Evolutionary conservation across 1,284 basidiomycete genomes (phyloP), one percentile per base, ranked within the genome.

Genomic region (Malassezia brasiliensis): DNA sequence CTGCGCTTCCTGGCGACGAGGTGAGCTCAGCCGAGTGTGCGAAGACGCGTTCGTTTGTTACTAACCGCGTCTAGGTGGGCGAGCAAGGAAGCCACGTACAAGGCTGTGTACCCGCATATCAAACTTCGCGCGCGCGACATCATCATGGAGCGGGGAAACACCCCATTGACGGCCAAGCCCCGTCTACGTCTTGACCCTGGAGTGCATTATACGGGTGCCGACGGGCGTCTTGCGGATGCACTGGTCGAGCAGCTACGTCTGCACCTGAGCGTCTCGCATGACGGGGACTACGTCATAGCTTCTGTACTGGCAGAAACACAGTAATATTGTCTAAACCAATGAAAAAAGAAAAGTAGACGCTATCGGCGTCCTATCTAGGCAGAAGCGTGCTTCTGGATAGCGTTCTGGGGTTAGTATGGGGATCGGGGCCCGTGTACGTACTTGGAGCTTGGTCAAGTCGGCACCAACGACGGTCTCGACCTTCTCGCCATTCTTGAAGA

Each of bases 71-170:
- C 56, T 22, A 64, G 71, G 20, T 73, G 71, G 71, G 48, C 63
- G 10, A 81, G 83, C 42, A 94, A 94, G 69, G 90, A 93, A 77
- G 87, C 90, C 0, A 83, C 85, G 0, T 91, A 90, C 78, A 93
- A 94, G 74, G 87, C 90, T 0, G 68, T 90, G 52, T 88, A 83
- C 65, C 84, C 86, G 1, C 58, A 65, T 22, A 67, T 80, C 36
- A 7, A 34, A 14, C 41, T 50, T 15, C 12, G 32, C 15, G 38
- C 36, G 37, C 32, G 19, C 20, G 40, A 46, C 25, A 38, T 47
- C 9, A 56, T 67, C 30, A 39, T 51, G 7, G 30, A 51, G 1
- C 56, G 58, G 15, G 67, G 68, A 7, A 60, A 69, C 48, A 66
- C 69, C 6, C 34, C 25, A 50, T 5, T 50, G 62, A 15, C 22